These are phyloP conservation scores for Lichtheimia corymbifera DNA, from an alignment of 371 early-diverging fungal genomes.

Conservation along the genomic window DNA sequence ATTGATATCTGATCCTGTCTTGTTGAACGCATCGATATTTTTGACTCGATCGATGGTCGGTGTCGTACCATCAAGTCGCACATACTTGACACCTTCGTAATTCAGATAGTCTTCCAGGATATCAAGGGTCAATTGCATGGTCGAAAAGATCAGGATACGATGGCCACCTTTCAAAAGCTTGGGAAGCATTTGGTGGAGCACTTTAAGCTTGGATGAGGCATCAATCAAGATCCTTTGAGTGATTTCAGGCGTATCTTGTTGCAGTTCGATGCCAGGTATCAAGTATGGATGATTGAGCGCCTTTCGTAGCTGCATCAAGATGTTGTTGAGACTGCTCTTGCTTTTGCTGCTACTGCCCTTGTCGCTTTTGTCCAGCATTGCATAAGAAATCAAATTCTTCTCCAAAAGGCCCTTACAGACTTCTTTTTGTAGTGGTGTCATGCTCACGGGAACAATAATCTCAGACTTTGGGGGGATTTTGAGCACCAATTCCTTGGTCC, in stretches of 20 bases:
- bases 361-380: slow-evolving; percentile 31
- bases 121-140: slow-evolving; percentile 67
- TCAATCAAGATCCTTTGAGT: slow-evolving; percentile 60
- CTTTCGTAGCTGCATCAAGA: slow-evolving; percentile 74
- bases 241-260: slow-evolving; percentile 29
- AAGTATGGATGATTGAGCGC: slow-evolving; percentile 80
- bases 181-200: slow-evolving; percentile 68
- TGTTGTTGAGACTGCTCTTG: slow-evolving; percentile 34
- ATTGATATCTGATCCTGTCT: slow-evolving; percentile 69
- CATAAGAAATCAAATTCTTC: slow-evolving; percentile 43
- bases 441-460: slow-evolving; percentile 78
- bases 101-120: slow-evolving; percentile 74
- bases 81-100: slow-evolving; percentile 54
- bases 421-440: slow-evolving; percentile 79
- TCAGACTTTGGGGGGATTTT: slow-evolving; percentile 92
- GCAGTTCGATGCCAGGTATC: slow-evolving; percentile 51
- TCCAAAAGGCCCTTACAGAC: slow-evolving; percentile 77
- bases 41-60: slow-evolving; percentile 68
- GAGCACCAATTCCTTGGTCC: slow-evolving; percentile 88
- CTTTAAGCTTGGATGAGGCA: slow-evolving; percentile 68
- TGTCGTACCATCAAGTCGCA: slow-evolving; percentile 84
- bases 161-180: slow-evolving; percentile 61
- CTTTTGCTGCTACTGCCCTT: slow-evolving; percentile 22
- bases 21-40: slow-evolving; percentile 83
- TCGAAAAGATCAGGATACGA: slow-evolving; percentile 75